Percentiles rank a stretch among this genome's conserved stretches.
Evolutionary conservation across 176 grass and related monocot genomes (phyloP).

Genomic region (Oryza longistaminata): DNA sequence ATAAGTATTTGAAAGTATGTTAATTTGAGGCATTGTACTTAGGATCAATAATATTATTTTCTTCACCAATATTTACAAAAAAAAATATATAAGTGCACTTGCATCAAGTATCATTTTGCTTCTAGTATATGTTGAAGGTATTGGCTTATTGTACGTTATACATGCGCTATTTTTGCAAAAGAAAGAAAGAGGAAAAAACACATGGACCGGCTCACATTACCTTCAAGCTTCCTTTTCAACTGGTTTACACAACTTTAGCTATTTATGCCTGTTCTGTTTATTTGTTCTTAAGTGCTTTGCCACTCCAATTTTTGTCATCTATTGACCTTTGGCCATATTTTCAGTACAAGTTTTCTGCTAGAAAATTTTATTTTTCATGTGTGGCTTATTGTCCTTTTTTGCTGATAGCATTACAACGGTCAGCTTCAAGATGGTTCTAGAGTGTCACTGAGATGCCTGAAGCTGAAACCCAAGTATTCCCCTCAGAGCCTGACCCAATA

Average conservation of each 20-base stretch:
- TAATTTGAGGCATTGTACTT: neutral
- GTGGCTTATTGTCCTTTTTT: neutral
- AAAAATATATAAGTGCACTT: neutral
- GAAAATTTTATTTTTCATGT: neutral
- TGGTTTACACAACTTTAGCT: neutral
- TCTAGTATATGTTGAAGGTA: no score
- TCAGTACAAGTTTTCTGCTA: neutral
- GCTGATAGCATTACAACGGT: conserved; percentile 57
- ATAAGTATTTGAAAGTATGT: neutral
- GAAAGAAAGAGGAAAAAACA: neutral
- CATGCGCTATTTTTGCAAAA: neutral
- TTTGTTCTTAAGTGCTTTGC: neutral
- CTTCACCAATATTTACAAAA: neutral
- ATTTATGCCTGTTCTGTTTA: conserved; percentile 19
- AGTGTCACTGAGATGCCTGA: conserved; percentile 66
- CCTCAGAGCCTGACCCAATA: conserved; percentile 62
- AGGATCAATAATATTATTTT: neutral
- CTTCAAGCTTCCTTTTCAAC: neutral
- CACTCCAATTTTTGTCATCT: neutral
- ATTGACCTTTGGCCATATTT: neutral
- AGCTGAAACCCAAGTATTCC: conserved; percentile 69
- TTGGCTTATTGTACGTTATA: neutral
- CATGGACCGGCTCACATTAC: neutral
- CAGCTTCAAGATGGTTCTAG: conserved; percentile 74
- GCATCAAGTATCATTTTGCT: neutral